Base-by-base conservation (phyloP, 495 filamentous ascomycete species). In the Penicillium bovifimosum region DNA sequence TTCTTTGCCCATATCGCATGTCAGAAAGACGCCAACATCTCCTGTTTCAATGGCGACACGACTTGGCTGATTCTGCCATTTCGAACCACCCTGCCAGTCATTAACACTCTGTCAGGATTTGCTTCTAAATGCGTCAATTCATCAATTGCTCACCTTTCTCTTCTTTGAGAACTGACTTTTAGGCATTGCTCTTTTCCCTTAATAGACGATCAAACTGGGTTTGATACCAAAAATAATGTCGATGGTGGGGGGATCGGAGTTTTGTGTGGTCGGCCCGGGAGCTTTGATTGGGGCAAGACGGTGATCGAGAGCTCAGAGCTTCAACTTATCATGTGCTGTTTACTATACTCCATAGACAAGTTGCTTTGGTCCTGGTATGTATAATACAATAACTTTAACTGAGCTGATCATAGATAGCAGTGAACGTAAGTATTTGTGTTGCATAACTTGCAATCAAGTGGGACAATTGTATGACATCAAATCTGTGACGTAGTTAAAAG, bases 21-120 rank as follows among this genome's bases (percentile, higher is more conserved):
- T 96, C 24, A 86, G 81, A 80, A 92, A 96, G 27, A 97, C 86
- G 9, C 93, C 93, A 39, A 77, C 74, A 65, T 93, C 89, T 13
- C 93, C 93, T 20, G 82, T 74, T 55, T 88, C 83, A 51, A 90
- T 80, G 34, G 41, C 58, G 18, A 60, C 47, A 38, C 53, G 35
- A 20, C 50, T 66, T n/a, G 42, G 34, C 17, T 54, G 49, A 35
- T 65, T 59, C 9, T 54, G 48, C 58, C 67, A 72, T 36, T 62
- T 62, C 47, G 61, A 65, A n/a, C 44, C 44, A 11, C 67, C 66
- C 53, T 72, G 14, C 46, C 17, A 24, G 8, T 27, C 6, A n/a
- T 27, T 17, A 34, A 29, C 27, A 9, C 17, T 6, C 3, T 29
- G 7, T 42, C 26, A 31, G 9, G 9, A 9, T 14, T 36, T 28